phyloP scores from a whole-genome alignment of 768 basidiomycete genomes.

The Stropharia rugosoannulata region DNA sequence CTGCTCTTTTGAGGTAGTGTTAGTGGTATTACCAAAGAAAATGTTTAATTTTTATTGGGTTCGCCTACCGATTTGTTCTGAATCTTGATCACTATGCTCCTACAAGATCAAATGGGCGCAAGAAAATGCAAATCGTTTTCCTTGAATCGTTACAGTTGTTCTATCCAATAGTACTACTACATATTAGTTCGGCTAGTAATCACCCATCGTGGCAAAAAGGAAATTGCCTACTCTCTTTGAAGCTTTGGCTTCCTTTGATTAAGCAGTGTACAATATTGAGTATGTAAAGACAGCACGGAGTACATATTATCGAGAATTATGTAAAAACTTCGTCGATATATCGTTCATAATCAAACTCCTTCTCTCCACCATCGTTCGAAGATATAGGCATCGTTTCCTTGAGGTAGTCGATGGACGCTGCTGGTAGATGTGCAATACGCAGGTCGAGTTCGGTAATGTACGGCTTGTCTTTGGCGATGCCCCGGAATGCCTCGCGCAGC shows the following conservation, averaged over 20 bases:
- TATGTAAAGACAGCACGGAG: neutral
- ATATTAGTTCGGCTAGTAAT: too few relatives aligned
- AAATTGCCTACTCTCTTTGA: too few relatives aligned
- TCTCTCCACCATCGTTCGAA: slow-evolving; percentile 53
- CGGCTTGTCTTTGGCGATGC: slow-evolving; percentile 89
- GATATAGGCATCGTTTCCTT: slow-evolving; percentile 74
- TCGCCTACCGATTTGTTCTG: too few relatives aligned
- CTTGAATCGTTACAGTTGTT: too few relatives aligned
- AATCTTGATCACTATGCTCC: too few relatives aligned
- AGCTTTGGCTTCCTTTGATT: neutral
- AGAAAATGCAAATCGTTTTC: too few relatives aligned
- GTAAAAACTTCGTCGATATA: slow-evolving; percentile 82
- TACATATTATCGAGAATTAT: neutral
- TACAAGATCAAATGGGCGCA: too few relatives aligned
- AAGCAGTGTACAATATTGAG: neutral
- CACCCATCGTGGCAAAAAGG: too few relatives aligned
- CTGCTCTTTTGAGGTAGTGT: neutral
- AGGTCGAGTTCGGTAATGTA: slow-evolving; percentile 95
- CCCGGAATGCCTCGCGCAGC: slow-evolving; percentile 89
- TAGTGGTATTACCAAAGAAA: neutral
- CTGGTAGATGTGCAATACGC: slow-evolving; percentile 77
- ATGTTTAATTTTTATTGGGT: neutral
- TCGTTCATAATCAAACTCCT: slow-evolving; percentile 77
- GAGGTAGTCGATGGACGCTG: slow-evolving; percentile 75
- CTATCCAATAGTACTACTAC: too few relatives aligned